Conservation (phyloP, 2,329 filamentous ascomycete genomes). For the Aspergillus vadensis region DNA sequence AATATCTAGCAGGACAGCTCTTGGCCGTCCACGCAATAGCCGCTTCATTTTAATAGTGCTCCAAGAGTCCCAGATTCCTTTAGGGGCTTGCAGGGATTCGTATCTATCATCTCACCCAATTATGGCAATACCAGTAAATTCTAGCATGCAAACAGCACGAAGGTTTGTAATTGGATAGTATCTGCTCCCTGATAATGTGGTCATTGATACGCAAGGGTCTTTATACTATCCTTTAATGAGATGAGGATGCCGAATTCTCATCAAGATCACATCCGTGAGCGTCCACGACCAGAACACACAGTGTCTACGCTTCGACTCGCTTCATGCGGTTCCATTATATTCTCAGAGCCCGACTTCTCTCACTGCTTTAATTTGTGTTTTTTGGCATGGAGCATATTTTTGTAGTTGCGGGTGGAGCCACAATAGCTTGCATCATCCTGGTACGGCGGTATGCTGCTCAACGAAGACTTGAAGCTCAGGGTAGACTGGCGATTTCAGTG, state of each 20-base stretch:
- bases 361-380: slow-evolving; percentile 36
- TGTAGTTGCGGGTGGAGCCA: slow-evolving; percentile 26
- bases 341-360: slow-evolving; percentile 42
- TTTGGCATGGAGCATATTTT: slow-evolving; percentile 45
- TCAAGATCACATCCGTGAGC: rapidly evolving
- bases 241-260: no score
- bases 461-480: not conserved
- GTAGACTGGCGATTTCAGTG: no score
- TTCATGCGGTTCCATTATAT: slow-evolving; percentile 50
- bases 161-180: slow-evolving; percentile 32
- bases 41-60: slow-evolving; percentile 60
- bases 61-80: slow-evolving; percentile 39
- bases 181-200: slow-evolving; percentile 38
- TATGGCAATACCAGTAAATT: slow-evolving; percentile 21
- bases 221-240: slow-evolving; percentile 49
- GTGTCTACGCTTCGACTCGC: slow-evolving; percentile 34
- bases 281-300: no score
- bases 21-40: slow-evolving; percentile 61
- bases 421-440: slow-evolving; percentile 21
- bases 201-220: slow-evolving; percentile 45
- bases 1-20: slow-evolving; percentile 39
- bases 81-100: slow-evolving; percentile 38
- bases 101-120: slow-evolving; percentile 54
- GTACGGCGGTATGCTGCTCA: slow-evolving; percentile 19
- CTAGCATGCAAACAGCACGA: not conserved